Percentiles rank a stretch among this genome's conserved stretches.
phyloP scores from a whole-genome alignment of 306 rosid genomes.

The Vigna nakashimae region DNA sequence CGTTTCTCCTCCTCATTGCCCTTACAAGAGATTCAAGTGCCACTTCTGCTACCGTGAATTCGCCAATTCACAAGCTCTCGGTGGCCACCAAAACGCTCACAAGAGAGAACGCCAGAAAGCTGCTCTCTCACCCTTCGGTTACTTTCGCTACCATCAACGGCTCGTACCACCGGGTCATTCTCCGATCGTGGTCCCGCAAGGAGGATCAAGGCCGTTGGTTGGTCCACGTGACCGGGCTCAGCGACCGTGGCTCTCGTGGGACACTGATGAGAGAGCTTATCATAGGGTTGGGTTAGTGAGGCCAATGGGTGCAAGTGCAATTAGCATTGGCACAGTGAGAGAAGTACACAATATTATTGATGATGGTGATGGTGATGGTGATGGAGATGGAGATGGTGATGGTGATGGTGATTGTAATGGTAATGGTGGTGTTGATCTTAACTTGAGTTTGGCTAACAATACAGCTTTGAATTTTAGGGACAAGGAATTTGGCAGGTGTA shows the following conservation, averaged over 20 bases:
- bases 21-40: constrained; percentile 39
- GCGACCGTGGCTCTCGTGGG: neutral
- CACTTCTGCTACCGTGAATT: constrained; percentile 43
- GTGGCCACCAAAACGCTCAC: constrained; percentile 60
- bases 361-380: neutral
- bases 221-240: neutral
- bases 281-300: neutral
- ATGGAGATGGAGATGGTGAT: neutral
- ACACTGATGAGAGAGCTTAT: neutral
- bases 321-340: neutral
- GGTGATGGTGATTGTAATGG: neutral
- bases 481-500: neutral
- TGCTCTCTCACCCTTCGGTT: neutral
- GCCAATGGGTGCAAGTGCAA: constrained; percentile 10
- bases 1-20: neutral
- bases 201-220: neutral
- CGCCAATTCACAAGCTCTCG: constrained; percentile 47
- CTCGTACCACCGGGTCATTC: neutral
- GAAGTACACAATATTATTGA: neutral
- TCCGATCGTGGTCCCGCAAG: neutral
- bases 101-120: constrained; percentile 49
- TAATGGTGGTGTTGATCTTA: constrained; percentile 44
- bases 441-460: constrained; percentile 28
- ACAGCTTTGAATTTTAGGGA: constrained; percentile 6
- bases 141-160: constrained; percentile 20